Percentiles rank a stretch among this genome's conserved stretches.
phyloP scores from a whole-genome alignment of 805 yeast genomes.

The Pichia membranifaciens region DNA sequence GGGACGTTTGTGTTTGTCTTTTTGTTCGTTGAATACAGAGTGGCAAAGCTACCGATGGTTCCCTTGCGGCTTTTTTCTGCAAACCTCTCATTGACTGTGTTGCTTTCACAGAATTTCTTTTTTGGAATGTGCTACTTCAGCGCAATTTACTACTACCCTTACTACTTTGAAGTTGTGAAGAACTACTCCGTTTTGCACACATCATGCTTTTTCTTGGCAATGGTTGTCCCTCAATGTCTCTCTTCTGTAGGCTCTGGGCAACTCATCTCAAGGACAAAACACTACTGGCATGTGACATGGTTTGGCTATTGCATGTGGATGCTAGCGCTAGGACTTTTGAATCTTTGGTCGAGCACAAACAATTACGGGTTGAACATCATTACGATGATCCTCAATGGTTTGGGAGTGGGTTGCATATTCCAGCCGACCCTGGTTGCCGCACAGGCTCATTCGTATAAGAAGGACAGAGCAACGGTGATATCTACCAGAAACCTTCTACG shows the following conservation, averaged over 20 bases:
- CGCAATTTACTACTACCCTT: constrained; percentile 43
- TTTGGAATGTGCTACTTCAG: constrained; percentile 46
- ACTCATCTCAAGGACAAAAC: constrained; percentile 37
- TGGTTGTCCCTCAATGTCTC: constrained; percentile 39
- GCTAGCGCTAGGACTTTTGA: constrained; percentile 32
- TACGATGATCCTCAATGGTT: constrained; percentile 32
- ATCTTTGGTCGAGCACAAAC: constrained; percentile 22
- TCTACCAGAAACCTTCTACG: constrained; percentile 51
- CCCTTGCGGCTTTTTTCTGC: constrained; percentile 40
- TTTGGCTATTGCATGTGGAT: constrained; percentile 37
- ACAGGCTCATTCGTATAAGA: constrained; percentile 45
- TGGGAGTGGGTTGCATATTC: constrained; percentile 45
- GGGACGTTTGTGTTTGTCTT: constrained; percentile 37
- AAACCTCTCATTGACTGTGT: constrained; percentile 30
- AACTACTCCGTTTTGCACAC: constrained; percentile 35
- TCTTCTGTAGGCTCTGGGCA: constrained; percentile 42
- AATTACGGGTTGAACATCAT: constrained; percentile 33
- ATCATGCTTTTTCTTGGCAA: constrained; percentile 38
- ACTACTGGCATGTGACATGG: constrained; percentile 37
- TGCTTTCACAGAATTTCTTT: constrained; percentile 36
- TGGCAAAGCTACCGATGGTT: constrained; percentile 48
- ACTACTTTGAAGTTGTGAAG: constrained; percentile 42
- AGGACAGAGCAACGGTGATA: constrained; percentile 55
- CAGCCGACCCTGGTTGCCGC: constrained; percentile 53
- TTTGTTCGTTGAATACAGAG: constrained; percentile 43